phyloP scores from a whole-genome alignment of 2,329 filamentous ascomycete species.

The Penicillium concentricum region DNA sequence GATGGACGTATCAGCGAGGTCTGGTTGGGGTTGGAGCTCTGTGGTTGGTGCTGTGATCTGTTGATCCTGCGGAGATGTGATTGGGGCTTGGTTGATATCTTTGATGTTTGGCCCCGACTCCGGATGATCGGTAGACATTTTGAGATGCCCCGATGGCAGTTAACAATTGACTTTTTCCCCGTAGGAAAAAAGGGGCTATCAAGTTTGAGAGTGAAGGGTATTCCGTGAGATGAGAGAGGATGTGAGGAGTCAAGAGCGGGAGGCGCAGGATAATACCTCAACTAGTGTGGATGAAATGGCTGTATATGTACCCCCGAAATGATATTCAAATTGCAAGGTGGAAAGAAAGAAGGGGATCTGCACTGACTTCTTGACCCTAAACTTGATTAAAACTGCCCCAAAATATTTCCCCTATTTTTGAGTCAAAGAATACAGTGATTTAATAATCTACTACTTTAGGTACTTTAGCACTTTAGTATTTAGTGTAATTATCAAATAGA shows the following conservation, averaged over 20 bases:
- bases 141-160: constrained; percentile 13
- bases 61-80: constrained; percentile 12
- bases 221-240: not conserved
- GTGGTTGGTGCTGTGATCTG: constrained; percentile 3
- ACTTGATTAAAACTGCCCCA: not conserved
- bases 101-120: constrained; percentile 21
- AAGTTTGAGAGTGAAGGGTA: not conserved
- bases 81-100: constrained; percentile 10
- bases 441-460: not conserved
- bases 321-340: not conserved
- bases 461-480: not conserved
- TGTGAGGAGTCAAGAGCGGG: constrained; percentile 24
- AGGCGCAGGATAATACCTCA: constrained; percentile 14
- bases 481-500: not conserved
- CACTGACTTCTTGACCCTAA: not conserved
- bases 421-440: not conserved
- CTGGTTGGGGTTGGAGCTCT: constrained; percentile 7
- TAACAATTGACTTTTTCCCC: constrained; percentile 16
- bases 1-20: constrained; percentile 12
- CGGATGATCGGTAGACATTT: constrained; percentile 23
- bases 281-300: constrained; percentile 7
- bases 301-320: not conserved
- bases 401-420: not conserved
- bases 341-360: constrained; percentile 7
- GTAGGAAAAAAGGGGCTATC: not conserved